Evolutionary conservation across 192 early-diverging fungal species (phyloP).

Genomic region (Entomortierella lignicola): DNA sequence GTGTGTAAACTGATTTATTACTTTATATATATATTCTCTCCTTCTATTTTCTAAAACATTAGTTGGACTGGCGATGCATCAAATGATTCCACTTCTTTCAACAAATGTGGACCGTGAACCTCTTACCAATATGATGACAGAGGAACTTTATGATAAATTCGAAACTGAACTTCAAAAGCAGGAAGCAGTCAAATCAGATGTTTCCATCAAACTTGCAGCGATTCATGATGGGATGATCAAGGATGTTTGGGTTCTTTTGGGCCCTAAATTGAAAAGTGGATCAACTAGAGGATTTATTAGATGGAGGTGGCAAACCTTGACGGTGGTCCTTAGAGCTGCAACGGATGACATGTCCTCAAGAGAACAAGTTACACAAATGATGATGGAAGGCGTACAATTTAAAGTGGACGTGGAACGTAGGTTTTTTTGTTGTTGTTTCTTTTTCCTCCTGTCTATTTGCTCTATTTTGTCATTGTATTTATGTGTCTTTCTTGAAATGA

Average conservation of each 20-base stretch:
- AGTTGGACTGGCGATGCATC: slow-evolving; percentile 43
- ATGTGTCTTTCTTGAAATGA: background rate
- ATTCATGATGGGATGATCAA: slow-evolving; percentile 60
- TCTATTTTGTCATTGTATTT: background rate
- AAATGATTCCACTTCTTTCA: slow-evolving; percentile 27
- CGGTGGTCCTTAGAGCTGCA: slow-evolving; percentile 32
- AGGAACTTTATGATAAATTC: slow-evolving; percentile 50
- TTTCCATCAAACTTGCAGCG: slow-evolving; percentile 55
- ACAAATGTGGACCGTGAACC: slow-evolving; percentile 21
- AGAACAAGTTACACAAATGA: slow-evolving; percentile 52
- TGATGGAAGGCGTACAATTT: slow-evolving; percentile 62
- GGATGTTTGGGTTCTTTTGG: slow-evolving; percentile 62
- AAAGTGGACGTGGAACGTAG: slow-evolving; percentile 60
- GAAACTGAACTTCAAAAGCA: slow-evolving; percentile 29
- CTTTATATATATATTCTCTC: no score
- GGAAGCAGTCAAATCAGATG: slow-evolving; percentile 39
- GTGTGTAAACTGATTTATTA: no score
- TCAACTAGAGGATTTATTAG: slow-evolving; percentile 43
- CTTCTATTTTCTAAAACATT: background rate
- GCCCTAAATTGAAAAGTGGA: slow-evolving; percentile 44
- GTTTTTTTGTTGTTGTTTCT: no score
- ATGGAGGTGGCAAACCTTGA: slow-evolving; percentile 48
- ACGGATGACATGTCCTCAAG: slow-evolving; percentile 54
- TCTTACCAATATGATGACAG: slow-evolving; percentile 46
- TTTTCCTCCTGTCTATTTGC: no score